phyloP scores from a whole-genome alignment of 495 filamentous ascomycete species.

The Lophiotrema nucula region DNA sequence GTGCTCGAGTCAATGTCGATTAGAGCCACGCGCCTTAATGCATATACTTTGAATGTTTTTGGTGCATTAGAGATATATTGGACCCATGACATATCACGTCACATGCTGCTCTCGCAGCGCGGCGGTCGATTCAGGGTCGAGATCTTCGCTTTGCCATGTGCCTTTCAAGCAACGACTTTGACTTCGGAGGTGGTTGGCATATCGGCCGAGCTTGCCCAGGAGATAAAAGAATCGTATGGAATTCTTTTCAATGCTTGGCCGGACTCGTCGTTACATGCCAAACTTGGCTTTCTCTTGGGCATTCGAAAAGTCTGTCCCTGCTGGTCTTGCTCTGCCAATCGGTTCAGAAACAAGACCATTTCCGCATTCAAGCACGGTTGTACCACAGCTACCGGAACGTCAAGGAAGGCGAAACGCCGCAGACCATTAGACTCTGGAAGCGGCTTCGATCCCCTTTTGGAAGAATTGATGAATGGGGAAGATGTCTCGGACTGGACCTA shows the following conservation, averaged over 20 bases:
- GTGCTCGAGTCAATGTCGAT: constrained; percentile 17
- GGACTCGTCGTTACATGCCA: constrained; percentile 4
- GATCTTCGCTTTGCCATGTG: constrained; percentile 19
- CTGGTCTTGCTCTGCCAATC: constrained; percentile 20
- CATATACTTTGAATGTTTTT: constrained; percentile 6
- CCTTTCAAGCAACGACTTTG: constrained; percentile 10
- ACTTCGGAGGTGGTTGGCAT: constrained; percentile 15
- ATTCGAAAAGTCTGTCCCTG: constrained; percentile 11
- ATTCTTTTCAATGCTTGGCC: constrained; percentile 27
- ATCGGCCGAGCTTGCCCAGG: constrained; percentile 12
- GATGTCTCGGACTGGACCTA: constrained; percentile 18
- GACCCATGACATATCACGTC: constrained; percentile 19
- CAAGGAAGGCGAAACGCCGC: constrained; percentile 1
- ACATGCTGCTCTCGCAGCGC: constrained; percentile 15
- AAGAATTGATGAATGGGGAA: constrained; percentile 5
- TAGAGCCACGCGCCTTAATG: constrained; percentile 17
- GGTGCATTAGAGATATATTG: constrained; percentile 12
- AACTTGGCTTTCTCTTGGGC: neutral
- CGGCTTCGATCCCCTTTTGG: constrained; percentile 13
- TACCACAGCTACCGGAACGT: neutral
- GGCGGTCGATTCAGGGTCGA: constrained; percentile 10
- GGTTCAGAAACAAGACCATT: constrained; percentile 1
- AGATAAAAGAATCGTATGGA: constrained; percentile 21
- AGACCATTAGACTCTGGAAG: neutral
- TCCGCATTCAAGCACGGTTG: neutral